A percentile compares a stretch with the other conserved stretches of the same genome.
Conservation (phyloP, 2,329 filamentous ascomycete genomes). For the Rutstroemia sp. region DNA sequence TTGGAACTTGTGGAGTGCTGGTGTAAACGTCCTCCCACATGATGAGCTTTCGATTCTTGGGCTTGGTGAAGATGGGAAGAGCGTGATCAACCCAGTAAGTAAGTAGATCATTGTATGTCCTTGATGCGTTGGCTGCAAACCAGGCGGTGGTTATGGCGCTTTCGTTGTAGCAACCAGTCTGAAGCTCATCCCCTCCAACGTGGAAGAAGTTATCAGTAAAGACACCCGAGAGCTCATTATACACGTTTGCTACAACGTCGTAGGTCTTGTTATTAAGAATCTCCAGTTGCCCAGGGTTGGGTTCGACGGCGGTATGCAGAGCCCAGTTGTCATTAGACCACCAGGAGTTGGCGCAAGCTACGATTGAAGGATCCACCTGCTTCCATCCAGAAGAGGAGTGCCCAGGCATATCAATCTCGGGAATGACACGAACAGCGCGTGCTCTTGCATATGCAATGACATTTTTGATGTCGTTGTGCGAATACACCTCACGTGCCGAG, state of each 20-base stretch:
- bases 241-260: constrained; percentile 47
- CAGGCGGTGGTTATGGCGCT: constrained; percentile 41
- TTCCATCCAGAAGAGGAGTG: constrained; percentile 58
- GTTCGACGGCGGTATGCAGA: constrained; percentile 58
- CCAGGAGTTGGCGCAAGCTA: constrained; percentile 49
- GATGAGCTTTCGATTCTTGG: constrained; percentile 48
- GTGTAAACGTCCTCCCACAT: constrained; percentile 83
- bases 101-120: constrained; percentile 61
- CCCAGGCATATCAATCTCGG: constrained; percentile 74
- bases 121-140: constrained; percentile 67
- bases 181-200: constrained; percentile 73
- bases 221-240: constrained; percentile 61
- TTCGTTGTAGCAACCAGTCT: constrained; percentile 50
- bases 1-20: constrained; percentile 44
- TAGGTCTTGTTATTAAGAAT: constrained; percentile 68
- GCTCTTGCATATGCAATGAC: constrained; percentile 64
- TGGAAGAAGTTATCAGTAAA: constrained; percentile 74
- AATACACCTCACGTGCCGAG: constrained; percentile 56
- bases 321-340: constrained; percentile 52
- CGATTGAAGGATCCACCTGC: constrained; percentile 57
- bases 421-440: constrained; percentile 61
- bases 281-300: constrained; percentile 48
- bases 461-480: constrained; percentile 50
- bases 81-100: constrained; percentile 61
- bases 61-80: constrained; percentile 53